Evolutionary conservation across 1,284 basidiomycete species (phyloP).

Genomic region (Thelephora terrestris): DNA sequence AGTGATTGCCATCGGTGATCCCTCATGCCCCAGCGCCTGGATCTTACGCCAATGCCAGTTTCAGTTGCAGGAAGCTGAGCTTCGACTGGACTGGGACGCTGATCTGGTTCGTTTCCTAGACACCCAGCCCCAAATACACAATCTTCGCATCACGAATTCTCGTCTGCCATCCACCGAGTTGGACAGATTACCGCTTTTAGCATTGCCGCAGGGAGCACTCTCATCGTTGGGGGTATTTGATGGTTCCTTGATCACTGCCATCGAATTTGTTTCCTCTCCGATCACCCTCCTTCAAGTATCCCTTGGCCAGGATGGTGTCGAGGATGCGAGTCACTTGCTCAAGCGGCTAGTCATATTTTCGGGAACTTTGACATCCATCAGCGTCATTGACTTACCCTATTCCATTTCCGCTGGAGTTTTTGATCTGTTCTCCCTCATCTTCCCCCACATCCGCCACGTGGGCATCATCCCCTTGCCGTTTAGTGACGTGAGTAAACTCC

Average conservation of each 20-base stretch:
- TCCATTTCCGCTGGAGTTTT: background rate
- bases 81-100: conserved; percentile 20
- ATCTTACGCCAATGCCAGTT: conserved; percentile 19
- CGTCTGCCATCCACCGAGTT: background rate
- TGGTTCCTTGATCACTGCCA: conserved; percentile 19
- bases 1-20: conserved; percentile 16
- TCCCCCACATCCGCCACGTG: conserved; percentile 18
- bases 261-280: conserved; percentile 18
- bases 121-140: conserved; percentile 17
- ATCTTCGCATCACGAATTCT: conserved; percentile 12
- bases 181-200: background rate
- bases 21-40: conserved; percentile 16
- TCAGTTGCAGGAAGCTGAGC: conserved; percentile 17
- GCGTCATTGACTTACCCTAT: conserved; percentile 14
- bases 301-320: conserved; percentile 16
- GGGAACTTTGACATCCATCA: conserved; percentile 18
- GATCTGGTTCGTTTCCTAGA: conserved; percentile 21
- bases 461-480: conserved; percentile 19
- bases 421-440: conserved; percentile 15
- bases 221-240: conserved; percentile 16
- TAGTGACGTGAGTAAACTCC: conserved; percentile 16
- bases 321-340: conserved; percentile 15
- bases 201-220: conserved; percentile 12
- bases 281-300: conserved; percentile 21
- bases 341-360: conserved; percentile 12